Conservation (phyloP, 192 early-diverging fungal species). For the Coemansia sp. region DNA sequence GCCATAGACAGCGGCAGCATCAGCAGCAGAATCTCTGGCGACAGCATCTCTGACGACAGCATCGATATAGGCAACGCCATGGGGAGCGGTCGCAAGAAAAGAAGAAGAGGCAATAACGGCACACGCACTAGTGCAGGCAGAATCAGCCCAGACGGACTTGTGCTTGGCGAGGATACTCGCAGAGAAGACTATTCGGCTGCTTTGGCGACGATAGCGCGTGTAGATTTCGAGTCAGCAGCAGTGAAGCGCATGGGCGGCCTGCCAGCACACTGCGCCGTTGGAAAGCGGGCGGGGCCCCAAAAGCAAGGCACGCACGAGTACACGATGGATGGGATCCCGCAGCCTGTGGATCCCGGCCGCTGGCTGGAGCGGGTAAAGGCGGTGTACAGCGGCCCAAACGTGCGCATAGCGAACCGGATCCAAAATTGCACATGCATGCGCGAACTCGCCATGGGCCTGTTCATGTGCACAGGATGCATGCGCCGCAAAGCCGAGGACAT, state of each 20-base stretch:
- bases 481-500: conserved; percentile 11
- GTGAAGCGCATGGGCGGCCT: background rate
- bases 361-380: conserved; percentile 8
- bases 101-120: background rate
- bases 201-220: background rate
- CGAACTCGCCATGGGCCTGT: background rate
- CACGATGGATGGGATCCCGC: conserved; percentile 17
- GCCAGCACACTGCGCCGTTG: conserved; percentile 4
- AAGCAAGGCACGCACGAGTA: conserved; percentile 17
- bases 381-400: background rate
- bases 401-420: background rate
- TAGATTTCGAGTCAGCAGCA: conserved; percentile 19
- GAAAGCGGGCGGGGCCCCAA: background rate
- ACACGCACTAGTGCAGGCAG: too few species aligned
- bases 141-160: background rate
- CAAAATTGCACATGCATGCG: background rate
- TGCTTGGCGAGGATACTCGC: background rate
- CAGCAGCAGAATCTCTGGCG: background rate
- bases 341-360: conserved; percentile 16
- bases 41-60: background rate
- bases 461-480: conserved; percentile 28
- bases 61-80: background rate
- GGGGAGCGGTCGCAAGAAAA: background rate
- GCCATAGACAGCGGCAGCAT: background rate
- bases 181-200: background rate